phyloP scores from a whole-genome alignment of 495 filamentous ascomycete genomes.

The Penicillium pulvis region DNA sequence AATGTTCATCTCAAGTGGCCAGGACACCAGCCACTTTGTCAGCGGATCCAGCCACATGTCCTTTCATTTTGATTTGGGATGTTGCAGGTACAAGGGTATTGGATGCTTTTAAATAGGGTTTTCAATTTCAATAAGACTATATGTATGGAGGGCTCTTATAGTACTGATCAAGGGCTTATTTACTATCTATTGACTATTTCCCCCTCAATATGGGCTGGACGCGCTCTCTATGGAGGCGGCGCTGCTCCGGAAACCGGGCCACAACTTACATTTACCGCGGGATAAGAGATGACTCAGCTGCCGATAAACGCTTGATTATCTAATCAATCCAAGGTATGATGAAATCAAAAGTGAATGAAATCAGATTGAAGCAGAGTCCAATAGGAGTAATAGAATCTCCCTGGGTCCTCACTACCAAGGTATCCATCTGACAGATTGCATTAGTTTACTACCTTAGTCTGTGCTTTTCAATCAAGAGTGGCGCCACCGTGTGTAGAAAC shows the following conservation, averaged over 20 bases:
- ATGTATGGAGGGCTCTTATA: background rate
- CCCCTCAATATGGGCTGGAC: background rate
- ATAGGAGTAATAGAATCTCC: background rate
- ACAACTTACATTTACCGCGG: background rate
- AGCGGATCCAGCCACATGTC: slow-evolving; percentile 40
- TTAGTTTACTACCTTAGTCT: slow-evolving; percentile 8
- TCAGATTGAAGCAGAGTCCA: background rate
- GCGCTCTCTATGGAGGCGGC: background rate
- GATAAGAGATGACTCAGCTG: slow-evolving; percentile 20
- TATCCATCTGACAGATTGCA: background rate
- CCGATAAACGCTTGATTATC: slow-evolving; percentile 10
- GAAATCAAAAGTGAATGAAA: background rate
- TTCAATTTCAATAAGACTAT: background rate
- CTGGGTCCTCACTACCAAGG: background rate
- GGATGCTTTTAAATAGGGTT: background rate
- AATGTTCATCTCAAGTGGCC: slow-evolving; percentile 14
- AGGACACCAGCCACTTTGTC: slow-evolving; percentile 36
- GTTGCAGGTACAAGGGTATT: background rate
- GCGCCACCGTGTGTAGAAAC: slow-evolving; percentile 48
- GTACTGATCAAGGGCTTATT: background rate
- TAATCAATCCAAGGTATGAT: background rate
- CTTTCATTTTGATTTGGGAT: slow-evolving; percentile 9
- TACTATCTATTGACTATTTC: background rate
- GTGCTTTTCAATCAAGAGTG: slow-evolving; percentile 20
- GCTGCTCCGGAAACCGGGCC: slow-evolving; percentile 21